Conservation (phyloP, 805 yeast species). For the Saturnispora kantuleensis region DNA sequence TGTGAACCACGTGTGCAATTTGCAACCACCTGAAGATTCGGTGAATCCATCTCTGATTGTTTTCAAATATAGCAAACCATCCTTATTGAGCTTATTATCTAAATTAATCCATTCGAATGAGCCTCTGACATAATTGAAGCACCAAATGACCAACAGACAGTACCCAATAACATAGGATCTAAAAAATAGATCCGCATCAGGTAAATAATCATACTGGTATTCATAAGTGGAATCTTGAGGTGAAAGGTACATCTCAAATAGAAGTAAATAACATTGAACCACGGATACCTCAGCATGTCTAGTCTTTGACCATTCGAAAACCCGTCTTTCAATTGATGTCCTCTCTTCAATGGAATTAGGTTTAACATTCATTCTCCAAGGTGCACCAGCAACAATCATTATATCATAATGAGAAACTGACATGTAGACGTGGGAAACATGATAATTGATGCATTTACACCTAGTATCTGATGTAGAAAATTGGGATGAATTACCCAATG, state of each 20-base stretch:
- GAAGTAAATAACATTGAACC: slow-evolving; percentile 49
- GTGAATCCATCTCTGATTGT: slow-evolving; percentile 38
- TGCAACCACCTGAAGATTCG: slow-evolving; percentile 19
- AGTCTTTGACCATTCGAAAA: slow-evolving; percentile 42
- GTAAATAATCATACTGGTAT: slow-evolving; percentile 36
- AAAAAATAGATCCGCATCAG: slow-evolving; percentile 41
- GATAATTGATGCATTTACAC: slow-evolving; percentile 60
- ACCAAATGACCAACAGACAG: slow-evolving; percentile 39
- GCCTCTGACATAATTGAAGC: slow-evolving; percentile 36
- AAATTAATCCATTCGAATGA: slow-evolving; percentile 34
- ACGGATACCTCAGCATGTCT: slow-evolving; percentile 42
- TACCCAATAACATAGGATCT: slow-evolving; percentile 34
- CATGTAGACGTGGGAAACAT: slow-evolving; percentile 62
- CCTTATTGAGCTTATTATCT: slow-evolving; percentile 26
- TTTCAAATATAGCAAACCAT: slow-evolving; percentile 40
- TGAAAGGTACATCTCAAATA: slow-evolving; percentile 52
- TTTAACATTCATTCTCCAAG: slow-evolving; percentile 63
- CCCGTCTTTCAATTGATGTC: slow-evolving; percentile 37
- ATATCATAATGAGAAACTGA: slow-evolving; percentile 70
- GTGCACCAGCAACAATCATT: slow-evolving; percentile 73
- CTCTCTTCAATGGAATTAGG: slow-evolving; percentile 42
- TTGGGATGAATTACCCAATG: slow-evolving; percentile 22
- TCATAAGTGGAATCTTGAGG: slow-evolving; percentile 39
- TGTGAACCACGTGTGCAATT: slow-evolving; percentile 27
- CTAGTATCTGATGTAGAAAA: slow-evolving; percentile 33